These are phyloP conservation scores for Eucommia ulmoides DNA, from an alignment of 257 asterid genomes.

Conservation along the genomic window DNA sequence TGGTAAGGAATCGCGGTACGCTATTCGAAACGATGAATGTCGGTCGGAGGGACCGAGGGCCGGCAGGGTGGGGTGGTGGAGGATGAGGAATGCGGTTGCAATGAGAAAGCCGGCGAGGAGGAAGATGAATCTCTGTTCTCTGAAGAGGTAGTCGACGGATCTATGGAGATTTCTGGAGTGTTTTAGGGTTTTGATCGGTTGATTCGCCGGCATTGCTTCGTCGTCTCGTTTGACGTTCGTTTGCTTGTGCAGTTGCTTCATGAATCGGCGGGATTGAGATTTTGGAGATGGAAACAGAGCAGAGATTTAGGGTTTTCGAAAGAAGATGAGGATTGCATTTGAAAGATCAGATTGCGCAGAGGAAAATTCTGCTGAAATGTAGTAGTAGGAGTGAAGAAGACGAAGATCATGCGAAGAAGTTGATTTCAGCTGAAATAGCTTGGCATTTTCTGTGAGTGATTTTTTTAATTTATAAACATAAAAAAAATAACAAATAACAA, in stretches of 20 bases:
- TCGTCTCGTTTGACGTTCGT: constrained; percentile 50
- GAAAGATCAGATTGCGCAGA: too few species aligned
- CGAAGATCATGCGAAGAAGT: too few species aligned
- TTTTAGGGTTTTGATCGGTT: constrained; percentile 50
- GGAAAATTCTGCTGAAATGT: too few species aligned
- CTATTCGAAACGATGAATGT: constrained; percentile 8
- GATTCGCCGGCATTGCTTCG: constrained; percentile 31
- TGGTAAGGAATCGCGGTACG: neutral
- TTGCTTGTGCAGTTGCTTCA: constrained; percentile 67
- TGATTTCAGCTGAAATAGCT: too few species aligned
- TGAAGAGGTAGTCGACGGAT: constrained; percentile 65
- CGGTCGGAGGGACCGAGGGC: constrained; percentile 18
- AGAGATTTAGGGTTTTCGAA: too few species aligned
- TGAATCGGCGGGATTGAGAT: too few species aligned
- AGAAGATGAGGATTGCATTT: too few species aligned
- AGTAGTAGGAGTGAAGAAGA: too few species aligned
- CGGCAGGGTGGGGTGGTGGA: constrained; percentile 47
- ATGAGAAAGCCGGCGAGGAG: constrained; percentile 59
- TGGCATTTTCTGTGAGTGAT: too few species aligned
- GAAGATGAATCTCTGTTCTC: constrained; percentile 76
- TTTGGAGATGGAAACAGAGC: too few species aligned
- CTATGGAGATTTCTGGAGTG: constrained; percentile 64
- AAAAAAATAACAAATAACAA: too few species aligned
- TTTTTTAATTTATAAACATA: too few species aligned
- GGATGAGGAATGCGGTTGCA: constrained; percentile 68